A percentile compares a stretch with the other conserved stretches of the same genome.
Evolutionary conservation across 805 yeast genomes (phyloP).

Genomic region (Sugiyamaella americana): DNA sequence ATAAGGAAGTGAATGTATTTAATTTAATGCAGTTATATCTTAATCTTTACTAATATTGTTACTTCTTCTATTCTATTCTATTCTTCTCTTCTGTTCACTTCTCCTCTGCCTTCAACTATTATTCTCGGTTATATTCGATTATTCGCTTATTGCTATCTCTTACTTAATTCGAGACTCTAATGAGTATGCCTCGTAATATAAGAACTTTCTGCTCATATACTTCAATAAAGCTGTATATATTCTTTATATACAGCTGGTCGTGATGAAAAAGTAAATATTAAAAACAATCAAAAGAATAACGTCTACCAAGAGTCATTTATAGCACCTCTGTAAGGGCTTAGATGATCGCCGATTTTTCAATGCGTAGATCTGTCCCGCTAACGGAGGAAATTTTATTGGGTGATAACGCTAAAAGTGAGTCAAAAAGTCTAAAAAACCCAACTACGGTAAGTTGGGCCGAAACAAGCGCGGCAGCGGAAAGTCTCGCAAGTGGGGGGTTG

Average conservation of each 20-base stretch:
- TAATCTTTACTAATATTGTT: background rate
- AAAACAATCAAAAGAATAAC: too few relatives aligned
- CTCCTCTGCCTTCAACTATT: too few relatives aligned
- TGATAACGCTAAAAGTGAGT: too few relatives aligned
- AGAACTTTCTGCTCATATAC: conserved; percentile 11
- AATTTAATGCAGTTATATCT: background rate
- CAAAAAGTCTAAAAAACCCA: too few relatives aligned
- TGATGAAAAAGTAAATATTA: background rate
- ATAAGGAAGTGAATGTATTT: background rate
- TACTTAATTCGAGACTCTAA: conserved; percentile 10
- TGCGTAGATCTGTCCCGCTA: background rate
- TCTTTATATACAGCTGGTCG: background rate
- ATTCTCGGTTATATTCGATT: too few relatives aligned
- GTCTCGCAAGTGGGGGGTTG: too few relatives aligned
- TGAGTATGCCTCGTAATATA: conserved; percentile 12
- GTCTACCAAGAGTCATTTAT: too few relatives aligned
- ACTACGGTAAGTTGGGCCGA: too few relatives aligned
- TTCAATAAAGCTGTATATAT: background rate
- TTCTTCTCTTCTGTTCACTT: too few relatives aligned
- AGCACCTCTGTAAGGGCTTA: background rate
- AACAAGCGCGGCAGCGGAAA: too few relatives aligned
- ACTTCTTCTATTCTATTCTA: too few relatives aligned
- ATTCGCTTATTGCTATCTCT: too few relatives aligned
- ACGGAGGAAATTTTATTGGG: background rate
- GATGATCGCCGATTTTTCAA: background rate